Conservation (phyloP, 2,329 filamentous ascomycete species). For the Exophiala viscosa region DNA sequence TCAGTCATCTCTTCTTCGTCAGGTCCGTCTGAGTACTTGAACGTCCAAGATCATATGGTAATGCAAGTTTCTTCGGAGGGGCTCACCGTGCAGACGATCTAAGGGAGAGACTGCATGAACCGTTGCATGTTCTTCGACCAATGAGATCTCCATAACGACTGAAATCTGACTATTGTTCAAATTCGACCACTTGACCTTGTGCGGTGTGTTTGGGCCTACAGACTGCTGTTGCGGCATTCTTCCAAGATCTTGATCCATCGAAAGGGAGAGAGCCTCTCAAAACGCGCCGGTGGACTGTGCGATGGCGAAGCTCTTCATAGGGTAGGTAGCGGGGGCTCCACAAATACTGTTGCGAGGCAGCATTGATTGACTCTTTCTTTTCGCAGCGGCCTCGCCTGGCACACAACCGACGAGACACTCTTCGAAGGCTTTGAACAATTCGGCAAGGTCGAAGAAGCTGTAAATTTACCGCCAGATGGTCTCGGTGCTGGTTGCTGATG, state of each 20-base stretch:
- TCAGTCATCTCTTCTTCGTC: conserved; percentile 1
- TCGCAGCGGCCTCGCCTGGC: conserved; percentile 89
- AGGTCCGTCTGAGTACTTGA: background rate
- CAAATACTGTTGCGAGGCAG: conserved; percentile 2
- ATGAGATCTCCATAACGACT: conserved; percentile 15
- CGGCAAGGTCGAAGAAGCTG: conserved; percentile 88
- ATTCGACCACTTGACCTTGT: conserved; percentile 15
- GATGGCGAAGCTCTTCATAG: conserved; percentile 31
- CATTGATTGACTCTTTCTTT: conserved; percentile 11
- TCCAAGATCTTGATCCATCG: background rate
- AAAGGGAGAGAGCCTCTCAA: conserved; percentile 1
- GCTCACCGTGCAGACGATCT: conserved; percentile 14
- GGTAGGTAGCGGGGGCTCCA: conserved; percentile 20
- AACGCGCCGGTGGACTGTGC: conserved; percentile 2
- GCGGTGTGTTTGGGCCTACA: conserved; percentile 13
- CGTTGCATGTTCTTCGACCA: conserved; percentile 19
- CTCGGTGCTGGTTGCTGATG: conserved; percentile 25
- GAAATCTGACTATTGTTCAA: conserved; percentile 14
- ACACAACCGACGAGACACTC: conserved; percentile 85
- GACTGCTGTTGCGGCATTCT: conserved; percentile 12
- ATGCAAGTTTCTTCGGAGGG: conserved; percentile 18
- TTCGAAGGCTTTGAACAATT: conserved; percentile 90
- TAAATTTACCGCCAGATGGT: conserved; percentile 44
- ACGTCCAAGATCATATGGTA: conserved; percentile 8
- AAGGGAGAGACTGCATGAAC: conserved; percentile 22